Base-by-base conservation (phyloP, 139 green algal species). In the Tetradesmus obliquus region DNA sequence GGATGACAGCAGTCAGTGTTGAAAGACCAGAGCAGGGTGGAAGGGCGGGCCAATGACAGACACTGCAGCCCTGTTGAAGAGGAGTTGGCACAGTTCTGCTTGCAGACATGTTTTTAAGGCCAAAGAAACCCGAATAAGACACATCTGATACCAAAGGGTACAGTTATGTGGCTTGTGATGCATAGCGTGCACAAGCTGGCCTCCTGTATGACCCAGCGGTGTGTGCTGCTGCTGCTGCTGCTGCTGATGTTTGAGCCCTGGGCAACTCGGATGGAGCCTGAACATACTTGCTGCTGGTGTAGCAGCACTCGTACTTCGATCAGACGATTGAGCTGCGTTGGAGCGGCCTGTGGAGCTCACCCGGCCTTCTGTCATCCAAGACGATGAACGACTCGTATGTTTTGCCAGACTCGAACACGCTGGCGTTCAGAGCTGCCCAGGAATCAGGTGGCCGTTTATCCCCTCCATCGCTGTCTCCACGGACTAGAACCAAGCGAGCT, bases 301-400 rank as follows among this genome's bases (percentile, higher is more conserved):
- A 66, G 5, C 5, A 4, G 9, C 19, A 19, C 8, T 15, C 19
- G 2, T 15, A 71, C 2, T 71, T 13, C 60, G 60, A 76, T 76
- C 66, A 76, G n/a, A 4, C 66, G 5, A 57, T 22, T 3, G 15
- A 51, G 55, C 32, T 24, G 8, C 72, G 62, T 10, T 20, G 58
- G n/a, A 19, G 13, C 15, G 20, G 24, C 22, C 0, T 4, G 1
- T 55, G 83, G 15, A 79, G 82, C 86, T 85, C 20, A 80, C 88
- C 81, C 24, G 72, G 82, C 10, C 83, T 84, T 22, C 84, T 88
- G 76, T 91, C 85, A 15, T 97, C 95, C 55, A 97, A 91, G 17
- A 97, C 82, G 15, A 97, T 94, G 82, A 97, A 97, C 4, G 95
- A 97, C n/a, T 96, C 96, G 15, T 97, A 95, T 2, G 97, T 93